Conservation (phyloP, 257 asterid genomes). For the Nicotiana sylvestris region DNA sequence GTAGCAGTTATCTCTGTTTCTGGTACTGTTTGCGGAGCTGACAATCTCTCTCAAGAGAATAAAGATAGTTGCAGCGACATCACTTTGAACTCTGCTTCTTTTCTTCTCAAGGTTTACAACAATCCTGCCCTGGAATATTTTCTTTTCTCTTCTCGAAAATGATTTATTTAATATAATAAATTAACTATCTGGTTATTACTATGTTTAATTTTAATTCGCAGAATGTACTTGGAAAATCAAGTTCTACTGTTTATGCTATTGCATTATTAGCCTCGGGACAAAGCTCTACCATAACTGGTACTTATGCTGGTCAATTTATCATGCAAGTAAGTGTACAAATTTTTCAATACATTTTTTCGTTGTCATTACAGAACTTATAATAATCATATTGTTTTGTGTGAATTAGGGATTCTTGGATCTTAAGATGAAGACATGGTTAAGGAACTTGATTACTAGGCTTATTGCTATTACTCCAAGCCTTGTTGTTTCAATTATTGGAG, state of each 20-base stretch:
- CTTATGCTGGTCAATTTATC: conserved; percentile 91
- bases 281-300: conserved; percentile 89
- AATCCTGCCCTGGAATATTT: background rate
- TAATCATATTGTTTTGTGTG: background rate
- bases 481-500: conserved; percentile 75
- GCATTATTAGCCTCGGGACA: conserved; percentile 94
- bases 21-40: conserved; percentile 61
- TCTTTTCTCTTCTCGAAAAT: background rate
- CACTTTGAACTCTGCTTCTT: conserved; percentile 82
- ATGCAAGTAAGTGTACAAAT: conserved; percentile 60
- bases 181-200: background rate
- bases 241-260: conserved; percentile 72
- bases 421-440: conserved; percentile 66
- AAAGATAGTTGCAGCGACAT: conserved; percentile 51
- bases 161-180: background rate
- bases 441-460: conserved; percentile 74
- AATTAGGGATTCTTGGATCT: conserved; percentile 76
- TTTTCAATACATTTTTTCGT: background rate
- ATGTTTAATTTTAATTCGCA: conserved; percentile 9
- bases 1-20: conserved; percentile 73
- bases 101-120: conserved; percentile 64
- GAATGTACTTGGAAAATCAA: conserved; percentile 86
- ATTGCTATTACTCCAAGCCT: conserved; percentile 89
- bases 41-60: conserved; percentile 27
- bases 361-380: background rate